These are phyloP conservation scores for Epichloe aotearoae DNA, from an alignment of 2,329 filamentous ascomycete species.

Conservation along the genomic window DNA sequence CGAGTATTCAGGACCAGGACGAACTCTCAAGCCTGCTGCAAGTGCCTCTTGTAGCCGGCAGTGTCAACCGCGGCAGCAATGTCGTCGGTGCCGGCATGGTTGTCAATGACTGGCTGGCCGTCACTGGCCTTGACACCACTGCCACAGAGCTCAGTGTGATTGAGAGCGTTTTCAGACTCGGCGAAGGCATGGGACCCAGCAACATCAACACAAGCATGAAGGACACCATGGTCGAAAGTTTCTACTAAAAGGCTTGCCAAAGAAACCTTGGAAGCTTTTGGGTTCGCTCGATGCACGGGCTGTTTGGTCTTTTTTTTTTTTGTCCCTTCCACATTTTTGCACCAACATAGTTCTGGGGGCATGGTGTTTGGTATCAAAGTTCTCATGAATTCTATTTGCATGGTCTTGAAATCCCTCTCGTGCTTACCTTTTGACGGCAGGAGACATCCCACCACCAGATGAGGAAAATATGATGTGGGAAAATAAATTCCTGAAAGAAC, in stretches of 20 bases:
- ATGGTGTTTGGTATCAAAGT: constrained; percentile 6
- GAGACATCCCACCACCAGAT: background rate
- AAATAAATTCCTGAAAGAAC: background rate
- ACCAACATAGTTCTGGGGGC: constrained; percentile 1
- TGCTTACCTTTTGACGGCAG: constrained; percentile 3
- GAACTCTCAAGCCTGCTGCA: constrained; percentile 88
- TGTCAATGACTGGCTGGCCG: constrained; percentile 80
- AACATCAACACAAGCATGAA: constrained; percentile 77
- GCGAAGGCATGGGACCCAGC: constrained; percentile 69
- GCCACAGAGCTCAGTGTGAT: constrained; percentile 96
- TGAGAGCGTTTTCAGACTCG: constrained; percentile 89
- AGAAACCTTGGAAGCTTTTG: constrained; percentile 5
- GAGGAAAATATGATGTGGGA: background rate
- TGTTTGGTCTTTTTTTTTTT: background rate
- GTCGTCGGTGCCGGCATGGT: constrained; percentile 69
- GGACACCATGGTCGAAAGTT: constrained; percentile 97
- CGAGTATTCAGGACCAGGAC: constrained; percentile 93
- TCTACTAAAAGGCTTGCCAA: constrained; percentile 54
- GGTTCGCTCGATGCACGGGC: background rate
- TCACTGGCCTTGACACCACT: constrained; percentile 86
- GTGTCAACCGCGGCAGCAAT: constrained; percentile 81
- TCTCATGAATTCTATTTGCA: background rate
- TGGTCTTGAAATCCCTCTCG: background rate
- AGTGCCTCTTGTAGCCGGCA: constrained; percentile 88
- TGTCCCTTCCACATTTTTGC: background rate